Percentiles rank a stretch among this genome's conserved stretches.
These are phyloP conservation scores for Cladorrhinum sp. DNA, from an alignment of 2,329 filamentous ascomycete genomes.

Conservation along the genomic window DNA sequence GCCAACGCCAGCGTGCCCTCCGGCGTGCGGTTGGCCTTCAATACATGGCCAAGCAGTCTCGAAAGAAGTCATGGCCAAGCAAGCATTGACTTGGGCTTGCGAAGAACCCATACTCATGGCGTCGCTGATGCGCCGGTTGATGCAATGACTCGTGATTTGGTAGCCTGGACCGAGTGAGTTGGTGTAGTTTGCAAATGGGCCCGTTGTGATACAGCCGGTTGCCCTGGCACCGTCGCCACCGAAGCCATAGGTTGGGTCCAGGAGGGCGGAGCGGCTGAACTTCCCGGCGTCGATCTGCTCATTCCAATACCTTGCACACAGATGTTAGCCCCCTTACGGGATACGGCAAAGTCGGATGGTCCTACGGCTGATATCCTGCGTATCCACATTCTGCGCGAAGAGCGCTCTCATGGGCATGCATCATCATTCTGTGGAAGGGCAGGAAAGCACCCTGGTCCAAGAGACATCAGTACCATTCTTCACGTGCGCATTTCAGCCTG, in stretches of 20 bases:
- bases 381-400: conserved; percentile 31
- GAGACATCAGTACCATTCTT: too few relatives aligned
- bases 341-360: too few relatives aligned
- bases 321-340: too few relatives aligned
- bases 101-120: background rate
- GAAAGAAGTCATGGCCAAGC: conserved; percentile 2
- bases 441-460: conserved; percentile 30
- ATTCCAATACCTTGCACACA: too few relatives aligned
- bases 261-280: conserved; percentile 13
- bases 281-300: conserved; percentile 19
- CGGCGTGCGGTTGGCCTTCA: conserved; percentile 29
- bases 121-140: conserved; percentile 20
- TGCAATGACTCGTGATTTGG: conserved; percentile 20
- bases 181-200: conserved; percentile 25
- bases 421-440: conserved; percentile 31
- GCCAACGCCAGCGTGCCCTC: conserved; percentile 29
- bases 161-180: conserved; percentile 23
- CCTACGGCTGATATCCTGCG: conserved; percentile 27
- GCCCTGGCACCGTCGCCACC: conserved; percentile 14
- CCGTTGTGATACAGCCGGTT: conserved; percentile 14
- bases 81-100: conserved; percentile 10
- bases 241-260: conserved; percentile 21
- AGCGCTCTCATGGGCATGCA: conserved; percentile 30
- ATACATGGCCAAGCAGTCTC: conserved; percentile 28
- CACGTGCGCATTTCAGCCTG: too few relatives aligned